Evolutionary conservation across 768 basidiomycete genomes (phyloP).

Genomic region (Cantharellus cinnabarinus): DNA sequence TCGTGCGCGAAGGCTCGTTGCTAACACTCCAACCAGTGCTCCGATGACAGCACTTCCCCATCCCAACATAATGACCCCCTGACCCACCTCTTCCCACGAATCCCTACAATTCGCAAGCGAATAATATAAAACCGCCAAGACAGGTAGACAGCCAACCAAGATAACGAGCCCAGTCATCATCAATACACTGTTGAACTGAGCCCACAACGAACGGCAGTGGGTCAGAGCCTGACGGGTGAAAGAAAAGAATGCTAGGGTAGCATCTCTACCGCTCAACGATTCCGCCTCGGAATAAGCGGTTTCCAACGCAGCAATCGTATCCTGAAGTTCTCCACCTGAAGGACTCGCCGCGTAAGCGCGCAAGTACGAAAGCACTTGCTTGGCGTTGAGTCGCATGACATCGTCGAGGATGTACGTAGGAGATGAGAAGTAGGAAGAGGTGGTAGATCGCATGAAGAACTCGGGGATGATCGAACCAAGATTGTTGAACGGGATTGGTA

Average conservation of each 20-base stretch:
- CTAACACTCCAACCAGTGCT: conserved; percentile 13
- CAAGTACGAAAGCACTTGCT: conserved; percentile 60
- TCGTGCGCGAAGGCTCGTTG: conserved; percentile 3
- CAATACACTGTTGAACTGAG: conserved; percentile 66
- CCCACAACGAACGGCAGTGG: conserved; percentile 76
- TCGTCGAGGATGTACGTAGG: conserved; percentile 22
- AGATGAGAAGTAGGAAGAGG: conserved; percentile 7
- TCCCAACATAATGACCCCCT: conserved; percentile 6
- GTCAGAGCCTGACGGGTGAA: conserved; percentile 44
- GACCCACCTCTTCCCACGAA: conserved; percentile 15
- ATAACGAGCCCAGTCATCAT: conserved; percentile 56
- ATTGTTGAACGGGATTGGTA: conserved; percentile 91
- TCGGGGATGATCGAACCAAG: conserved; percentile 85
- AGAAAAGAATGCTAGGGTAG: conserved; percentile 15
- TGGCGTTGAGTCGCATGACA: conserved; percentile 50
- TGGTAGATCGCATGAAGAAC: conserved; percentile 42
- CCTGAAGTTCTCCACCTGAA: conserved; percentile 55
- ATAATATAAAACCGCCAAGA: conserved; percentile 16
- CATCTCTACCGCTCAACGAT: conserved; percentile 7
- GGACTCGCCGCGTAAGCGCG: conserved; percentile 50
- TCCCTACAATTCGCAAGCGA: conserved; percentile 6
- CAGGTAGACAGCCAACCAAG: conserved; percentile 27
- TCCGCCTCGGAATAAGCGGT: conserved; percentile 14
- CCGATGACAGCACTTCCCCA: conserved; percentile 6
- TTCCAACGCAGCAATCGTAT: conserved; percentile 34